Conservation (phyloP, 2,329 filamentous ascomycete species). For the Aspergillus sojae region DNA sequence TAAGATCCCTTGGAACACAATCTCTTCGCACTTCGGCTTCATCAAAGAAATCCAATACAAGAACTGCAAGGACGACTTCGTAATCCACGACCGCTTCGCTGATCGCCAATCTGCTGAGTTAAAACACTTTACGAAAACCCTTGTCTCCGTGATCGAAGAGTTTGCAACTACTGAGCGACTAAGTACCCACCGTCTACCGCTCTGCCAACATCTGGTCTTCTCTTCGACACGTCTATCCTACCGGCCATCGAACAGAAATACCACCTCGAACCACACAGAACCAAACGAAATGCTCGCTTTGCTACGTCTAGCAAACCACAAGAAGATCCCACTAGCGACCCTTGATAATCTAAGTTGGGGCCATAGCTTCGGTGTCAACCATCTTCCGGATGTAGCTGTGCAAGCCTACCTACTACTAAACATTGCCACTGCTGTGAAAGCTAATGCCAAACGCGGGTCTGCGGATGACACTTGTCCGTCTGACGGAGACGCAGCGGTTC, state of each 20-base stretch:
- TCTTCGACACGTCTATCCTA: background rate
- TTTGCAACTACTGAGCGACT: background rate
- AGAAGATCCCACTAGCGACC: background rate
- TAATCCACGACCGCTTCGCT: background rate
- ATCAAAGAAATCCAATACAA: background rate
- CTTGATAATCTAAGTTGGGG: slow-evolving; percentile 1
- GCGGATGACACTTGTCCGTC: background rate
- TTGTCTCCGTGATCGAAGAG: background rate
- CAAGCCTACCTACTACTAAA: slow-evolving; percentile 7
- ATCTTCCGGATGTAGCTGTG: slow-evolving; percentile 2
- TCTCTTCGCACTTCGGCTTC: background rate
- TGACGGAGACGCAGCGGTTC: slow-evolving; percentile 3
- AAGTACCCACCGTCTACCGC: background rate
- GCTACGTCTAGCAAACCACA: slow-evolving; percentile 3
- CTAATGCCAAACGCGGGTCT: background rate
- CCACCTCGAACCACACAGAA: background rate
- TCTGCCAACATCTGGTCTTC: background rate
- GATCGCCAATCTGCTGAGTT: background rate
- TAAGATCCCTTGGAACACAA: background rate
- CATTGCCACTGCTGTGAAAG: background rate
- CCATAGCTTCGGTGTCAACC: slow-evolving; percentile 1
- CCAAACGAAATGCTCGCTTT: slow-evolving; percentile 1
- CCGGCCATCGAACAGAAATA: slow-evolving; percentile 5
- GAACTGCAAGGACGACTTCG: background rate
- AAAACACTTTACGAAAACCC: background rate